Evolutionary conservation across 2,329 filamentous ascomycete genomes (phyloP).

Genomic region (Arthrinium phaeospermum): DNA sequence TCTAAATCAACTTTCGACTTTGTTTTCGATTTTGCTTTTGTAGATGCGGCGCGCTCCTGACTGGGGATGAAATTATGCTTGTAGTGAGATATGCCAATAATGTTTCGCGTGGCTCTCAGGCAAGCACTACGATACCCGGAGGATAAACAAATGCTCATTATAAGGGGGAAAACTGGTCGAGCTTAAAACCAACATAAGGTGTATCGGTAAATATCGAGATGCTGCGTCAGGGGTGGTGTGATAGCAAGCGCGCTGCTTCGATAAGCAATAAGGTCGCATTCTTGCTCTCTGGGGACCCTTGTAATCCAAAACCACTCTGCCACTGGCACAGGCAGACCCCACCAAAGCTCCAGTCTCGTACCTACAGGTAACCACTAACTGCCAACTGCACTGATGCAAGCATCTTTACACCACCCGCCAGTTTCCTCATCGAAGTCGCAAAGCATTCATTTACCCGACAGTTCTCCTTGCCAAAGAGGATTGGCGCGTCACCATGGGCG

Average conservation of each 20-base stretch:
- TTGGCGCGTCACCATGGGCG: constrained; percentile 60
- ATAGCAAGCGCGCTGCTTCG: background rate
- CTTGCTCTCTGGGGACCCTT: background rate
- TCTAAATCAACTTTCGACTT: constrained; percentile 21
- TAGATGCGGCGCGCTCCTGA: background rate
- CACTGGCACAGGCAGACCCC: background rate
- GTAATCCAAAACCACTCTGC: background rate
- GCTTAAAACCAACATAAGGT: background rate
- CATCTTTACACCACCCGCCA: background rate
- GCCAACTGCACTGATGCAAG: background rate
- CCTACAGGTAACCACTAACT: background rate
- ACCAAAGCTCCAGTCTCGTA: constrained; percentile 17
- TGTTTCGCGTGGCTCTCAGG: background rate
- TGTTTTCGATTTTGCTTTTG: background rate
- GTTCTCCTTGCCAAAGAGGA: background rate
- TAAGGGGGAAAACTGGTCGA: background rate
- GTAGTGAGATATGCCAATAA: background rate
- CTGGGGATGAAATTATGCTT: background rate
- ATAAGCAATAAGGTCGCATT: background rate
- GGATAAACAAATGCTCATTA: background rate
- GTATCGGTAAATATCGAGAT: background rate
- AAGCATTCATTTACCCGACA: background rate
- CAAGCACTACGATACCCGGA: background rate
- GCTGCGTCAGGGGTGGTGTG: background rate
- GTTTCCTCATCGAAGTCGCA: background rate